Base-by-base conservation (phyloP, 805 yeast genomes). In the Wickerhamiella domercqiae region DNA sequence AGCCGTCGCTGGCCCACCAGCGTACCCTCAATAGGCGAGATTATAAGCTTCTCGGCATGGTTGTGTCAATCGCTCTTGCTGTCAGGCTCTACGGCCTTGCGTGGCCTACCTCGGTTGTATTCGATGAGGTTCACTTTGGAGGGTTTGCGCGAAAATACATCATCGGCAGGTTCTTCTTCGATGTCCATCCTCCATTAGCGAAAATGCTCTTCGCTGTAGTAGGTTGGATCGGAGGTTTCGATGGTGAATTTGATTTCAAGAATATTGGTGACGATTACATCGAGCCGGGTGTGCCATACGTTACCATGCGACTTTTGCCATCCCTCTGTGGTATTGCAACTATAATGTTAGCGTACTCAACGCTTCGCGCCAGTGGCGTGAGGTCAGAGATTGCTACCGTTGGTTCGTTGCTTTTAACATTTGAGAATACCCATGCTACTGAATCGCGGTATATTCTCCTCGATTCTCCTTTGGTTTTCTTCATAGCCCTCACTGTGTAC, bases 121-220 rank as follows among this genome's bases (percentile, higher is more conserved):
- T 81, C 47, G 94, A 84, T 57, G 98, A 87, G 57, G 90, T 80
- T 29, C 93, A 81, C 59, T 90, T 90, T 51, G 98, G 98, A 39
- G 93, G 93, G n/a, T 90, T 87, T 61, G 94, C 95, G 22, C 68
- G 77, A 41, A 75, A 80, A 58, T 90, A 84, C 61, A 64, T 64
- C 45, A 61, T 61, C 36, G 80, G 81, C 18, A 62, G 67, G 29
- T 76, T 71, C 53, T 77, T 75, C 55, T 61, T 77, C 47, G 84
- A 76, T 48, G 75, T 75, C 20, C 78, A 77, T 45, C 86, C 87
- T 7, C 86, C 87, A 3, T 58, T 78, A 36, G 75, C 69, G 28
- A 73, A 75, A 46, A 56, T 78, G 55, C 53, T 74, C 9, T 74
- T 66, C 48, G 72, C 71, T 21, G 62, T 67, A 38, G 59, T 75